These are phyloP conservation scores for Apiotrichum laibachii DNA, from an alignment of 1,284 basidiomycete species.

Conservation along the genomic window DNA sequence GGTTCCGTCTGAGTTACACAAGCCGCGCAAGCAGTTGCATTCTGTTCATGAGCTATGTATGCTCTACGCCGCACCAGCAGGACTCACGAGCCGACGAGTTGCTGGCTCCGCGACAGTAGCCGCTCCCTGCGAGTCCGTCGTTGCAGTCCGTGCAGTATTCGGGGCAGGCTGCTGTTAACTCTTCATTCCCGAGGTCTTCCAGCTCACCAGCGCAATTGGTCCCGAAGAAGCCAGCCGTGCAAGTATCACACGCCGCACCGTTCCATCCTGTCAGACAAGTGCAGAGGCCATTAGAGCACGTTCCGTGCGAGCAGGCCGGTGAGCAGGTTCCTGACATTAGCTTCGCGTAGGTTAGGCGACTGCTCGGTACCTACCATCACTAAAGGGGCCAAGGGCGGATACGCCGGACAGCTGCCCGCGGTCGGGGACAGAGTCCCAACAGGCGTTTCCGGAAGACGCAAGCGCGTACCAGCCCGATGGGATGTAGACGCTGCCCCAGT, in stretches of 20 bases:
- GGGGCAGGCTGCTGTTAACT: constrained; percentile 33
- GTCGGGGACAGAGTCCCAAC: constrained; percentile 38
- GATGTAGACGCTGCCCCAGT: constrained; percentile 28
- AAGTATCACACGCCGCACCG: constrained; percentile 36
- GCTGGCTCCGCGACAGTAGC: constrained; percentile 44
- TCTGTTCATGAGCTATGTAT: constrained; percentile 21
- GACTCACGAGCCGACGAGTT: constrained; percentile 21
- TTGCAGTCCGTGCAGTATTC: constrained; percentile 46
- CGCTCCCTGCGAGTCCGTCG: constrained; percentile 49
- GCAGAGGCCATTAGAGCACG: constrained; percentile 27
- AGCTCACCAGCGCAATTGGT: constrained; percentile 37
- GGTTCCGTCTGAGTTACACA: constrained; percentile 36
- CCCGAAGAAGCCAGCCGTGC: constrained; percentile 45
- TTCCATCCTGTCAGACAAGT: constrained; percentile 36
- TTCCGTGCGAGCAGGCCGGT: constrained; percentile 34
- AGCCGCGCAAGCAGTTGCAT: constrained; percentile 52
- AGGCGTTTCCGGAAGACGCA: constrained; percentile 27
- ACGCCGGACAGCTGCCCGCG: constrained; percentile 18
- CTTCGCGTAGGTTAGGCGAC: not conserved
- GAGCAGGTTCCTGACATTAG: constrained; percentile 30
- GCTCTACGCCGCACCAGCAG: not conserved
- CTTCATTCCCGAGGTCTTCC: no score
- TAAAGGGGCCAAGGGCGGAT: not conserved
- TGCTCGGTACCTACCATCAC: constrained; percentile 2
- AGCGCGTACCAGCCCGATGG: constrained; percentile 38